Base-by-base conservation (phyloP, 768 basidiomycete genomes). In the Stropharia rugosoannulata region DNA sequence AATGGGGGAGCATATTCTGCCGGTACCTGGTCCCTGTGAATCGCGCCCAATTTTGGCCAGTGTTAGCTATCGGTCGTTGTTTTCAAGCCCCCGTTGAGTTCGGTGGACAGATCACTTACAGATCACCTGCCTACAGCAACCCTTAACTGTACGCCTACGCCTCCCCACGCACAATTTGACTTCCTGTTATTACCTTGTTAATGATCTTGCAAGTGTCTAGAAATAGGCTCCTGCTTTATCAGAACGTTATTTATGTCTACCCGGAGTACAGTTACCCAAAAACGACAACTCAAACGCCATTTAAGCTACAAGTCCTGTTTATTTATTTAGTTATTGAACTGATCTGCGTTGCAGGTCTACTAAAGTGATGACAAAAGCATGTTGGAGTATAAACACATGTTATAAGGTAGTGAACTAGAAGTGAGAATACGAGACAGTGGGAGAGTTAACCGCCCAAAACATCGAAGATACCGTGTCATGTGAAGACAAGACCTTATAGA, bases 51-150 rank as follows among this genome's bases (percentile, higher is more conserved):
- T 48, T 39, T 12, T 45, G 43, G 43, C 12, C 36, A 19, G 27
- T 36, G 22, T 36, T 25, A 25, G 37, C 22, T 38, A 40, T n/a
- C 32, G 7, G 5, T 15, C 13, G 36, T 19, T 22, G 37, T 50
- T 50, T 50, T 22, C 49, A 38, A 50, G 36, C 15, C 54, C 25
- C 54, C 54, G 54, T 39, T 47, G 36, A 55, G 45, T 40, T 55
- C 54, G 54, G 54, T 55, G 39, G 27, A 37, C 19, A 39, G 47
- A 45, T 47, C 47, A 48, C 38, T 37, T 55, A 37, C 19, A 39
- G 47, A 45, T 47, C 47, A 48, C 38, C 45, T 55, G 44, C 49
- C 49, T 35, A 29, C 27, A 11, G 22, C 25, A 5, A 16, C 22
- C 46, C 32, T 51, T 51, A 39, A 54, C 29, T 46, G 46, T 35